Evolutionary conservation across 176 grass and related monocot genomes (phyloP).

Genomic region (Thinopyrum elongatum): DNA sequence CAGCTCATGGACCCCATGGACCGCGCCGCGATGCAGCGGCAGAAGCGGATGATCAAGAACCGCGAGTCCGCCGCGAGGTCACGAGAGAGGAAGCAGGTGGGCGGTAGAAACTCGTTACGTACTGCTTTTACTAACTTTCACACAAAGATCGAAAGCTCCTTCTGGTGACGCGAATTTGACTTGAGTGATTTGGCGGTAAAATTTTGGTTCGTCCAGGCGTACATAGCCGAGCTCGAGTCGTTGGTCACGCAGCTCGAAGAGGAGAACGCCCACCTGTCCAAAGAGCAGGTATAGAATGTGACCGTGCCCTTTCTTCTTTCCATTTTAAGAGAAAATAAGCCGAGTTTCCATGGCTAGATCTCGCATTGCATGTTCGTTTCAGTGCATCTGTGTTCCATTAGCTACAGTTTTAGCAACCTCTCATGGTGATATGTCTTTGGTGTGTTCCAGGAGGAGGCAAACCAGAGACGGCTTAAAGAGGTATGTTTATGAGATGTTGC

Average conservation of each 20-base stretch:
- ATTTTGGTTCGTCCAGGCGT: conserved; percentile 53
- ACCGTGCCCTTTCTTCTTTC: too few species aligned
- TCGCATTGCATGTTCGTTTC: conserved; percentile 1
- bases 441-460: conserved; percentile 62
- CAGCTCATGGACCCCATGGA: conserved; percentile 72
- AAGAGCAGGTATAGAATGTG: conserved; percentile 53
- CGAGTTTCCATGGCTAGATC: too few species aligned
- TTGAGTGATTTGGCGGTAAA: neutral
- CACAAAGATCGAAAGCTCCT: neutral
- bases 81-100: conserved; percentile 97
- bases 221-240: conserved; percentile 87
- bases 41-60: conserved; percentile 99
- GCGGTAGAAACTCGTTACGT: neutral
- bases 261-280: conserved; percentile 66
- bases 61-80: conserved; percentile 93
- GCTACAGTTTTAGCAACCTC: neutral
- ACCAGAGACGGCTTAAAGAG: conserved; percentile 71
- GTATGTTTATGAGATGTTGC: conserved; percentile 25
- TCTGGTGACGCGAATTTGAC: neutral
- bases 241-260: conserved; percentile 74
- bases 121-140: neutral
- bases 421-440: neutral
- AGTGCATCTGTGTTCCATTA: neutral
- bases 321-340: too few species aligned
- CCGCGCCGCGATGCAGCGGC: conserved; percentile 68